Percentiles rank a stretch among this genome's conserved stretches.
phyloP scores from a whole-genome alignment of 345 rosid genomes.

The Aquilaria sinensis region DNA sequence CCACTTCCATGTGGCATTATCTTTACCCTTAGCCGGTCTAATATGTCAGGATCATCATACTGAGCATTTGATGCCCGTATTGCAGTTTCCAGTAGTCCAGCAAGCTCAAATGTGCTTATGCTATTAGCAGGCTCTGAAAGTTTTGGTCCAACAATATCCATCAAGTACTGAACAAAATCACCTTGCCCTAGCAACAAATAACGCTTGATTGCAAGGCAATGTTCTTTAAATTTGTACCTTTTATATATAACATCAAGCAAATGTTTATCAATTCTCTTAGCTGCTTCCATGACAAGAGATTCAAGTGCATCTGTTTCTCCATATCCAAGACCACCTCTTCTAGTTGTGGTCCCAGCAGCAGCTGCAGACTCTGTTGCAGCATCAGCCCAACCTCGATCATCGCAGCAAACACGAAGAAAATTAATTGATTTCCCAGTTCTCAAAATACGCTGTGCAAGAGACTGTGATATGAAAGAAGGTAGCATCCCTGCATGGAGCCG shows the following conservation, averaged over 20 bases:
- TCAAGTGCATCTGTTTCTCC: conserved; percentile 98
- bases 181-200: conserved; percentile 97
- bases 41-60: conserved; percentile 83
- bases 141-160: conserved; percentile 90
- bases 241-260: conserved; percentile 75
- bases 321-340: conserved; percentile 89
- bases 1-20: conserved; percentile 95
- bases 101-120: conserved; percentile 89
- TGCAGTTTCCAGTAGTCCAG: conserved; percentile 92
- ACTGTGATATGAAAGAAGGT: conserved; percentile 85
- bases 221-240: conserved; percentile 82
- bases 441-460: conserved; percentile 84
- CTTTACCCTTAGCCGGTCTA: conserved; percentile 86
- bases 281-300: conserved; percentile 77
- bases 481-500: conserved; percentile 76
- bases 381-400: conserved; percentile 96
- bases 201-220: conserved; percentile 93
- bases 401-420: conserved; percentile 93
- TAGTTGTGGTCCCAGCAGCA: conserved; percentile 89
- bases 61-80: conserved; percentile 96
- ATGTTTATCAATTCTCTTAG: conserved; percentile 94
- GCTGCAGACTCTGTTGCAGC: conserved; percentile 86
- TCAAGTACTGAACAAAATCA: conserved; percentile 92
- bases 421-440: conserved; percentile 98
- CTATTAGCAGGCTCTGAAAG: conserved; percentile 98